phyloP scores from a whole-genome alignment of 2,329 filamentous ascomycete genomes.

The Anisogramma anomala region DNA sequence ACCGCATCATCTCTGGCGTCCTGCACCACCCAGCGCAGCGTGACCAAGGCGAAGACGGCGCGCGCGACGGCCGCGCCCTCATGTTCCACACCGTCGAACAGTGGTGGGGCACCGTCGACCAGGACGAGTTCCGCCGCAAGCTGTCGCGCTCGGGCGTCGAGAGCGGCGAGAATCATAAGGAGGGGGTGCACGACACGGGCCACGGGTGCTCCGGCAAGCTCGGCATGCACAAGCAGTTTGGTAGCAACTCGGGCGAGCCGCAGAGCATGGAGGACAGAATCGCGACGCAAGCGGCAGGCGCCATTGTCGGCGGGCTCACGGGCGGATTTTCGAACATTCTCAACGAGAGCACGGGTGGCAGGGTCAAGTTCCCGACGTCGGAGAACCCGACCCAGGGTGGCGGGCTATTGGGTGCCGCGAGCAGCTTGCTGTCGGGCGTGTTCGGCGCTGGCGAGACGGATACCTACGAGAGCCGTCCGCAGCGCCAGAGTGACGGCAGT shows the following conservation, averaged over 20 bases:
- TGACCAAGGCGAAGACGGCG: constrained; percentile 56
- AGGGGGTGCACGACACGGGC: constrained; percentile 70
- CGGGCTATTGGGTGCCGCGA: constrained; percentile 59
- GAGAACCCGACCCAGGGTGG: constrained; percentile 41
- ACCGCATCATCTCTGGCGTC: constrained; percentile 69
- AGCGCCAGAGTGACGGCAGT: constrained; percentile 46
- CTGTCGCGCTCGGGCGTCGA: constrained; percentile 69
- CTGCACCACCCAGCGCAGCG: constrained; percentile 82
- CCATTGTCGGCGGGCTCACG: constrained; percentile 46
- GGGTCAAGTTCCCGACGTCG: constrained; percentile 24
- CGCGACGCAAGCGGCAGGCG: constrained; percentile 42
- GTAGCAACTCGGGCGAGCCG: constrained; percentile 27
- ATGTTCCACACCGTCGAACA: constrained; percentile 73
- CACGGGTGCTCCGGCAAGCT: constrained; percentile 73
- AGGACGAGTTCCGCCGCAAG: constrained; percentile 58
- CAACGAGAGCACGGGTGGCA: constrained; percentile 32
- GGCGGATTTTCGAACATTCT: constrained; percentile 38
- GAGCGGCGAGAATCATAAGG: constrained; percentile 72
- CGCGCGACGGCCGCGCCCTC: constrained; percentile 55
- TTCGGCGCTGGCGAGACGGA: constrained; percentile 40
- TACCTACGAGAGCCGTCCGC: constrained; percentile 34
- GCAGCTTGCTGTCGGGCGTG: constrained; percentile 43
- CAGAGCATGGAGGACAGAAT: constrained; percentile 45
- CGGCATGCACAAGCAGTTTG: constrained; percentile 59
- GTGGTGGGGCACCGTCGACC: constrained; percentile 67